These are phyloP conservation scores for Metschnikowia bowlesiae DNA, from an alignment of 805 yeast species.

Conservation along the genomic window DNA sequence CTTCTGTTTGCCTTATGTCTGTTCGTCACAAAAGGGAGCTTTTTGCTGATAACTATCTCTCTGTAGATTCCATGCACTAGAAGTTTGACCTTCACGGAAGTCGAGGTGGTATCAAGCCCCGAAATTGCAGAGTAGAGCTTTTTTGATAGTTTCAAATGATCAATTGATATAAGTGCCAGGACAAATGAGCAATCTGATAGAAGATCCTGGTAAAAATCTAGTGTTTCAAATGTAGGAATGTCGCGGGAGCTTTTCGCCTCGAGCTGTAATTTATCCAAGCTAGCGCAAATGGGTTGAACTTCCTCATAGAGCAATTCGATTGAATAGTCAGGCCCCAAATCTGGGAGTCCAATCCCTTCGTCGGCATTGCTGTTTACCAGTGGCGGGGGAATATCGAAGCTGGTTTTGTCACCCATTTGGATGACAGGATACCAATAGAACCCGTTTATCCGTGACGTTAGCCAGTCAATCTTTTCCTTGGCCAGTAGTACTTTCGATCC, in stretches of 20 bases:
- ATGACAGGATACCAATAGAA: constrained; percentile 16
- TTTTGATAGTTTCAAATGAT: constrained; percentile 16
- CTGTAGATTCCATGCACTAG: constrained; percentile 52
- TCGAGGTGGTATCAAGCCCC: constrained; percentile 20
- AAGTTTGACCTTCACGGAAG: constrained; percentile 32
- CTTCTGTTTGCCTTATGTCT: constrained; percentile 17
- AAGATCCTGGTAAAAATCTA: constrained; percentile 42
- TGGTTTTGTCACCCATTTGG: constrained; percentile 2
- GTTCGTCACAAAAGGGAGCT: constrained; percentile 35
- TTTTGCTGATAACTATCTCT: constrained; percentile 43
- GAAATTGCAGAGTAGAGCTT: constrained; percentile 17
- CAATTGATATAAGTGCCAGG: constrained; percentile 56
- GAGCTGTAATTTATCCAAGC: not conserved
- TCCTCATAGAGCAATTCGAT: not conserved
- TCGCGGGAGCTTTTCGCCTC: not conserved
- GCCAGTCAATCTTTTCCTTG: constrained; percentile 16
- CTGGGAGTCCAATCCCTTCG: constrained; percentile 2
- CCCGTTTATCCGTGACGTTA: constrained; percentile 13
- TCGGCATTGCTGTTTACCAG: not conserved
- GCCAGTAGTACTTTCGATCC: constrained; percentile 12
- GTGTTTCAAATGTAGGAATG: not conserved
- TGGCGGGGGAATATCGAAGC: constrained; percentile 8
- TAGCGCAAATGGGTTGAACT: not conserved
- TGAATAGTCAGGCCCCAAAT: not conserved
- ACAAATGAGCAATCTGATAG: constrained; percentile 75